Evolutionary conservation across 2,329 filamentous ascomycete species (phyloP).

Genomic region (Fusarium bactridioides): DNA sequence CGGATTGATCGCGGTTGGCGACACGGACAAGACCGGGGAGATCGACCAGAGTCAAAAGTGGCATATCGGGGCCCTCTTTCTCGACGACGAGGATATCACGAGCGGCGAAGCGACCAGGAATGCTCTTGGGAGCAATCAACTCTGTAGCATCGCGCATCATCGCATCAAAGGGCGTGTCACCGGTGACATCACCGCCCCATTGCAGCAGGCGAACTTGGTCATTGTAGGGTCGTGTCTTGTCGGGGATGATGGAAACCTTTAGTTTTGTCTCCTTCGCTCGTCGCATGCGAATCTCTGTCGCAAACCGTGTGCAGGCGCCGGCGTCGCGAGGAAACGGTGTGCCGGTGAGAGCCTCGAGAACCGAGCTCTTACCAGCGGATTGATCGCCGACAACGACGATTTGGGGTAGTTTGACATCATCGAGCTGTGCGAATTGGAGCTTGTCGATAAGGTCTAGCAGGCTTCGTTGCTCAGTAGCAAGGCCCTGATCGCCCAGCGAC

Average conservation of each 20-base stretch:
- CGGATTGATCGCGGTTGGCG: constrained; percentile 61
- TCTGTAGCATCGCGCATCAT: constrained; percentile 61
- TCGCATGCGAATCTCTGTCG: constrained; percentile 66
- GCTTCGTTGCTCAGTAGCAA: constrained; percentile 62
- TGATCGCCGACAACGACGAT: constrained; percentile 72
- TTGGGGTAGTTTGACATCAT: constrained; percentile 64
- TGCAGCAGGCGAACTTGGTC: constrained; percentile 58
- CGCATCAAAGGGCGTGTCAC: constrained; percentile 56
- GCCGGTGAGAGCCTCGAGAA: constrained; percentile 69
- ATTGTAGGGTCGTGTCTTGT: constrained; percentile 54
- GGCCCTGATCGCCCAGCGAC: constrained; percentile 58
- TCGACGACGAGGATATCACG: constrained; percentile 66
- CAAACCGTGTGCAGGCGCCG: constrained; percentile 68
- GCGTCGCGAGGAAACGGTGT: constrained; percentile 68
- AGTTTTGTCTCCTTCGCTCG: constrained; percentile 54
- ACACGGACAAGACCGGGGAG: constrained; percentile 66
- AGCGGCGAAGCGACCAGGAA: constrained; percentile 60
- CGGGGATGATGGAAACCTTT: constrained; percentile 63
- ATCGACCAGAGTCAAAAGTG: constrained; percentile 68
- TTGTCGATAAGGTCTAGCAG: constrained; percentile 66
- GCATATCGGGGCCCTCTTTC: constrained; percentile 65
- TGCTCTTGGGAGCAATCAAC: constrained; percentile 58
- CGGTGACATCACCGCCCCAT: constrained; percentile 57
- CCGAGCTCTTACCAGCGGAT: constrained; percentile 70
- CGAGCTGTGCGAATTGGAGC: constrained; percentile 61